Base-by-base conservation (phyloP, 768 basidiomycete species). In the Mycena sanguinolenta region DNA sequence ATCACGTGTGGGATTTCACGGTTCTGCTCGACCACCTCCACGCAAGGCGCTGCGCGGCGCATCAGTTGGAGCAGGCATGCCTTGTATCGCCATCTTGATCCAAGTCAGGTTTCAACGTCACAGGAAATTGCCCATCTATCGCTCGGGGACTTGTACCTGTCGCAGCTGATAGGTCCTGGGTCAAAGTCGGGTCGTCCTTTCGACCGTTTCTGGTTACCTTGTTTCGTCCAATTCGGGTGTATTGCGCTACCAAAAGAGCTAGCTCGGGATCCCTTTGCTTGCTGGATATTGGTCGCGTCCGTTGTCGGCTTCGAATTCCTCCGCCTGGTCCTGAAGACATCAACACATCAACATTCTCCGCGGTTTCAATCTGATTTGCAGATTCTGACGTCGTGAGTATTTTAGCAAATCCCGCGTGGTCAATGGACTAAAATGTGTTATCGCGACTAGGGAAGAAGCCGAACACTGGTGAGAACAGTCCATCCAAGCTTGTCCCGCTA, bases 361-460 rank as follows among this genome's bases (percentile, higher is more conserved):
- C 32, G 32, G 32, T 34, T 5, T 10, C 39, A 39, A 39, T 39
- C 39, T 28, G 58, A 23, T 30, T 39, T 53, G 49, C 32, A 25
- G 44, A 21, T 39, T 28, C 57, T 60, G 65, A 59, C 58, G 50
- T 30, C 61, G 67, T 63, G 61, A 57, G 53, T 63, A 32, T 54
- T 32, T 52, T n/a, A 21, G 30, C 2, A 16, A 10, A 34, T 17
- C n/a, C 60, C 67, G 67, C 63, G 58, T 64, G n/a, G n/a, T n/a
- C n/a, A n/a, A n/a, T n/a, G 68, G 54, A 63, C 27, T 57, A 1
- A 12, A 44, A 12, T 38, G 32, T 49, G 62, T 60, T 69, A 69
- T 69, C 62, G 38, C 62, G 21, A 36, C 54, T 23, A 23, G 28
- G 44, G n/a, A 58, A 13, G 44, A 55, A 68, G 67, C 67, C 67